A percentile compares a stretch with the other conserved stretches of the same genome.
These are phyloP conservation scores for Wickerhamiella spandovensis DNA, from an alignment of 805 yeast species.

Conservation along the genomic window DNA sequence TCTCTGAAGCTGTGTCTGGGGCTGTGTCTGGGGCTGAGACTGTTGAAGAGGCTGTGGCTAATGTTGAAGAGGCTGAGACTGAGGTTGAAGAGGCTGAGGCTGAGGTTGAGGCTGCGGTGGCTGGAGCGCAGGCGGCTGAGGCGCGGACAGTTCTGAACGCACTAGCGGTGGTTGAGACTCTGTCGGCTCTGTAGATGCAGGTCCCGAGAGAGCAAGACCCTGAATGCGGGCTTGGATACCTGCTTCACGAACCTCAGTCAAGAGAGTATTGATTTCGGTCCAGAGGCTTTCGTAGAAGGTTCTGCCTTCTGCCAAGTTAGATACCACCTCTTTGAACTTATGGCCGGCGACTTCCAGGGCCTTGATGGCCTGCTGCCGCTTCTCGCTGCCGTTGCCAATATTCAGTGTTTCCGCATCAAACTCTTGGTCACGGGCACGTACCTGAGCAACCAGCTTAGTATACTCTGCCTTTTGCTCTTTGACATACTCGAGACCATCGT, in stretches of 20 bases:
- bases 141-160: too few relatives aligned
- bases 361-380: constrained; percentile 39
- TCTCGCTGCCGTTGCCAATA: constrained; percentile 23
- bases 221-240: neutral
- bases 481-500: constrained; percentile 25
- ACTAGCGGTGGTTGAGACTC: too few relatives aligned
- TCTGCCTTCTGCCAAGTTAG: constrained; percentile 53
- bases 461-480: constrained; percentile 44
- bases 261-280: constrained; percentile 36
- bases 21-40: neutral
- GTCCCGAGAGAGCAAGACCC: neutral
- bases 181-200: too few relatives aligned
- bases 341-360: constrained; percentile 37
- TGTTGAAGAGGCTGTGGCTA: neutral
- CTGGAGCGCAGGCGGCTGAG: too few relatives aligned
- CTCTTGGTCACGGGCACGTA: constrained; percentile 27
- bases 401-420: constrained; percentile 30
- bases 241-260: neutral
- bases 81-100: neutral
- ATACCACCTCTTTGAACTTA: constrained; percentile 41
- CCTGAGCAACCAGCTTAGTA: constrained; percentile 33
- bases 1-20: too few relatives aligned
- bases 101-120: too few relatives aligned
- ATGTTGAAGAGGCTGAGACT: neutral
- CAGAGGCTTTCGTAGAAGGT: constrained; percentile 54